Percentiles rank a stretch among this genome's conserved stretches.
These are phyloP conservation scores for Triticum aestivum DNA, from an alignment of 176 grass and related monocot species.

Conservation along the genomic window IWGSC_CS_RefSeq_v2.1 NC_057805.1:360923653-360924152, in stretches of 20 bases:
- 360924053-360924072: background rate
- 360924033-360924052: background rate
- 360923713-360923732: background rate
- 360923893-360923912: no score
- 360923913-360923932: no score
- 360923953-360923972: background rate
- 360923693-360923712: background rate
- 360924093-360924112: slow-evolving; percentile 17
- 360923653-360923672: background rate
- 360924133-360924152: slow-evolving; percentile 30
- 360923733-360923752: slow-evolving; percentile 10
- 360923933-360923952: no score
- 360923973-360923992: background rate
- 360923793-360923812: background rate
- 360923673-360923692: background rate
- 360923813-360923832: background rate
- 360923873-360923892: no score
- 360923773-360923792: background rate
- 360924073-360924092: background rate
- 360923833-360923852: no score
- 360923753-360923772: slow-evolving; percentile 33
- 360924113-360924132: background rate
- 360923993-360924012: background rate
- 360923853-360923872: background rate
- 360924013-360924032: background rate